Evolutionary conservation across 768 basidiomycete genomes (phyloP).

Genomic region (Clathrus columnatus): DNA sequence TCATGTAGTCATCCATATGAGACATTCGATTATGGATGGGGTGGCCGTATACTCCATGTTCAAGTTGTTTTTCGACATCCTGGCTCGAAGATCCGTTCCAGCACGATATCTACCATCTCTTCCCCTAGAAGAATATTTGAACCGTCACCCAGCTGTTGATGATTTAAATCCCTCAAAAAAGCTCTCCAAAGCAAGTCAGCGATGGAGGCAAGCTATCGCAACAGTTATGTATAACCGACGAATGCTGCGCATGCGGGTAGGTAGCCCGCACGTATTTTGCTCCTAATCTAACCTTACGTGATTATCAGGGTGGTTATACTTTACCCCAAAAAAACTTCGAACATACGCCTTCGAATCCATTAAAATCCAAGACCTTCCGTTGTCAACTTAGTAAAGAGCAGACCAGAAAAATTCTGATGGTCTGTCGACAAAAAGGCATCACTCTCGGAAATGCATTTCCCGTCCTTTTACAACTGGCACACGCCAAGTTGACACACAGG

Average conservation of each 20-base stretch:
- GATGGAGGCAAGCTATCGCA: slow-evolving; percentile 1
- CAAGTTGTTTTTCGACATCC: slow-evolving; percentile 2
- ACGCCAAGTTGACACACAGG: slow-evolving; percentile 41
- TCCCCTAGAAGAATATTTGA: background rate
- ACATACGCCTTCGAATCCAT: slow-evolving; percentile 27
- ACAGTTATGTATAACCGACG: background rate
- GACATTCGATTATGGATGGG: background rate
- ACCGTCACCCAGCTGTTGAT: background rate
- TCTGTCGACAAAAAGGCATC: slow-evolving; percentile 33
- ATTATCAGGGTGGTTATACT: slow-evolving; percentile 46
- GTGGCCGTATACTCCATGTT: background rate
- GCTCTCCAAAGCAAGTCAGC: background rate
- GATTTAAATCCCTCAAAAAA: background rate
- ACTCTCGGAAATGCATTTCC: slow-evolving; percentile 46
- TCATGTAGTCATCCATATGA: background rate
- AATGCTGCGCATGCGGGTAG: background rate
- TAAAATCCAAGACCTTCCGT: slow-evolving; percentile 23
- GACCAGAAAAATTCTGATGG: slow-evolving; percentile 25
- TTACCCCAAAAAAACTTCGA: slow-evolving; percentile 36
- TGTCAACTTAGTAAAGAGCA: slow-evolving; percentile 22
- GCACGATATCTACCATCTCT: background rate
- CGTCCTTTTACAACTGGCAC: slow-evolving; percentile 42
- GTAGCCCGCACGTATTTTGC: background rate
- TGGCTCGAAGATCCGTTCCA: background rate
- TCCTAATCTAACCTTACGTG: background rate